These are phyloP conservation scores for Filosporella fistucella DNA, from an alignment of 495 filamentous ascomycete genomes.

Conservation along the genomic window DNA sequence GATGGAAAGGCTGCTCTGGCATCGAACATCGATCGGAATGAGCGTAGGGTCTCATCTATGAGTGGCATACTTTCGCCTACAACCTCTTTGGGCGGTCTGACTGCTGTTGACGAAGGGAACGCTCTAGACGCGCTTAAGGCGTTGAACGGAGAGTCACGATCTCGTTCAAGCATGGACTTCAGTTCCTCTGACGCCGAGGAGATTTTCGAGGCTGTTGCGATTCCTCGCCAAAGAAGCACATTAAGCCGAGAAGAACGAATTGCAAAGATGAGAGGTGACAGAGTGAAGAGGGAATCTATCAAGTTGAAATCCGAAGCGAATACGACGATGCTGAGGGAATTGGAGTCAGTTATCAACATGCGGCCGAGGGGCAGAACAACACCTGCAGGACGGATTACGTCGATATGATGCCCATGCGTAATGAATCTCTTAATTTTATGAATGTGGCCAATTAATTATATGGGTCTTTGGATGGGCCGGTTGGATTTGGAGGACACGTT, in stretches of 20 bases:
- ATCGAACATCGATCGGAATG: conserved; percentile 66
- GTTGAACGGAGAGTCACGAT: conserved; percentile 57
- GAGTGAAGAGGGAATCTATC: conserved; percentile 59
- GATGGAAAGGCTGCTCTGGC: conserved; percentile 71
- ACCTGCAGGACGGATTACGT: conserved; percentile 20
- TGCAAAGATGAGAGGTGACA: conserved; percentile 82
- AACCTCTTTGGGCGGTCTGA: conserved; percentile 75
- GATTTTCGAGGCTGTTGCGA: conserved; percentile 84
- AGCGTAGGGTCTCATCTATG: conserved; percentile 65
- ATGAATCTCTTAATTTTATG: not conserved
- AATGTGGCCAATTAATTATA: no score
- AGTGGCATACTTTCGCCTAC: conserved; percentile 70
- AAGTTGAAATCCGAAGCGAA: conserved; percentile 73
- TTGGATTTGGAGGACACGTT: no score
- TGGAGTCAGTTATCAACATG: conserved; percentile 82
- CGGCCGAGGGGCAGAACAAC: conserved; percentile 48
- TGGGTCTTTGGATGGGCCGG: conserved; percentile 1
- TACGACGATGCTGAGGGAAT: conserved; percentile 83
- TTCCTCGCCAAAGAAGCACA: conserved; percentile 65
- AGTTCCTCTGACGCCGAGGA: conserved; percentile 62
- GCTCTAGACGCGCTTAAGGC: conserved; percentile 71
- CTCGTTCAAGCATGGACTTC: conserved; percentile 30
- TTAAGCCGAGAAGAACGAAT: conserved; percentile 86
- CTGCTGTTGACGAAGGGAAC: conserved; percentile 78
- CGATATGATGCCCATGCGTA: conserved; percentile 24